These are phyloP conservation scores for Paramecium caudatum DNA, from an alignment of 73 alveolate genomes.

Conservation along the genomic window DNA sequence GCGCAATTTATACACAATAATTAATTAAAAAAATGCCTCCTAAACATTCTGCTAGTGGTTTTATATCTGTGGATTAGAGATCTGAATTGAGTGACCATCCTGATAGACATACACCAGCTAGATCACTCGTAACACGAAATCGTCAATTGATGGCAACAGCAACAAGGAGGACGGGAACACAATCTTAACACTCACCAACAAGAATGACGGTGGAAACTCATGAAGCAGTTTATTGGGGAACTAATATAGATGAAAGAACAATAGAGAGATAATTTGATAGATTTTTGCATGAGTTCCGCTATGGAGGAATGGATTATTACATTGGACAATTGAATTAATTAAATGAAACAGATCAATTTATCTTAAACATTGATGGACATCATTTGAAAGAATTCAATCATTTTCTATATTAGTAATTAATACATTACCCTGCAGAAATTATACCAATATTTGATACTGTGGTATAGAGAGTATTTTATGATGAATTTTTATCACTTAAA, in stretches of 20 bases:
- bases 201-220: neutral
- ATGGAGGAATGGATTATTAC: slow-evolving; percentile 77
- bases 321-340: slow-evolving; percentile 85
- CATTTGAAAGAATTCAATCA: slow-evolving; percentile 90
- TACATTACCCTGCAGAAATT: slow-evolving; percentile 96
- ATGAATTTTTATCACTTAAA: slow-evolving; percentile 45
- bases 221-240: slow-evolving; percentile 94
- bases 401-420: slow-evolving; percentile 87
- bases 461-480: slow-evolving; percentile 86
- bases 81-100: slow-evolving; percentile 28
- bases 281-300: slow-evolving; percentile 83
- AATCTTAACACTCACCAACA: slow-evolving; percentile 25
- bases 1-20: slow-evolving; percentile 58
- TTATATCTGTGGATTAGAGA: slow-evolving; percentile 34
- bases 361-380: slow-evolving; percentile 91
- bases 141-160: neutral
- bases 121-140: neutral
- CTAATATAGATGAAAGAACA: slow-evolving; percentile 91
- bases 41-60: slow-evolving; percentile 3
- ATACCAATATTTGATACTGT: slow-evolving; percentile 94
- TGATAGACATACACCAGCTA: slow-evolving; percentile 61
- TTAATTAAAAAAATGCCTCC: slow-evolving; percentile 64
- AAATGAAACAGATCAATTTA: slow-evolving; percentile 83
- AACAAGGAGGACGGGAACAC: slow-evolving; percentile 51
- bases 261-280: slow-evolving; percentile 86